These are phyloP conservation scores for Xylaria polymorpha DNA, from an alignment of 2,329 filamentous ascomycete species.

Conservation along the genomic window DNA sequence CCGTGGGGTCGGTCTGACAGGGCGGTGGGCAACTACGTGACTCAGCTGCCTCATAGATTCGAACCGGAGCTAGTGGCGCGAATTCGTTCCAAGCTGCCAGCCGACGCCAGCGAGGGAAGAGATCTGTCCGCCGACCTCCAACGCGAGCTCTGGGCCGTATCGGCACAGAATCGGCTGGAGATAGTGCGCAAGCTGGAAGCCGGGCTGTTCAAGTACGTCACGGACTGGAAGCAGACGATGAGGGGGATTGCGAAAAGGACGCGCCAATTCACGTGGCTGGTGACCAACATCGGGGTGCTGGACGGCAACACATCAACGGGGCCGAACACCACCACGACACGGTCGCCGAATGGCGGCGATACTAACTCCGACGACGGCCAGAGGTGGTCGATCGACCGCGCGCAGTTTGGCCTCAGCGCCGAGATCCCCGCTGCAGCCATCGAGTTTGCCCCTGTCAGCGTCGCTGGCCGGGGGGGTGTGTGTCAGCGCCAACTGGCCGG, in stretches of 20 bases:
- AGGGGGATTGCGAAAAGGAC: constrained; percentile 45
- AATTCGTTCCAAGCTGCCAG: too few relatives aligned
- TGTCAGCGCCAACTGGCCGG: constrained; percentile 40
- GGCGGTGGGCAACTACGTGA: too few relatives aligned
- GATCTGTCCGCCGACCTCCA: too few relatives aligned
- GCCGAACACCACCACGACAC: too few relatives aligned
- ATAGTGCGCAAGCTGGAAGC: constrained; percentile 24
- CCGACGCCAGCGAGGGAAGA: too few relatives aligned
- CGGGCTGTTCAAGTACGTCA: constrained; percentile 50
- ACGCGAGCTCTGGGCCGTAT: too few relatives aligned
- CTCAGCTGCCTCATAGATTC: too few relatives aligned
- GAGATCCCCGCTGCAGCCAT: constrained; percentile 39
- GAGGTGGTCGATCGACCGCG: constrained; percentile 39
- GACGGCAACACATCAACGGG: constrained; percentile 34
- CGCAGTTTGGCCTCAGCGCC: constrained; percentile 40
- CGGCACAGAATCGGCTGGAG: too few relatives aligned
- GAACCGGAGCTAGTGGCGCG: too few relatives aligned
- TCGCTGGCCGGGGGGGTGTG: constrained; percentile 37
- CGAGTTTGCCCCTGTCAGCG: constrained; percentile 34
- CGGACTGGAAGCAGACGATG: constrained; percentile 51
- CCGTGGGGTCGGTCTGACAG: too few relatives aligned
- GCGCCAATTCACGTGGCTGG: constrained; percentile 51
- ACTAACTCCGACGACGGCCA: constrained; percentile 9
- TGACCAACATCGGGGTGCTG: constrained; percentile 52
- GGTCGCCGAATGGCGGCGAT: too few relatives aligned